A percentile compares a stretch with the other conserved stretches of the same genome.
These are phyloP conservation scores for Aspergillus tamarii DNA, from an alignment of 2,329 filamentous ascomycete genomes.

Conservation along the genomic window DNA sequence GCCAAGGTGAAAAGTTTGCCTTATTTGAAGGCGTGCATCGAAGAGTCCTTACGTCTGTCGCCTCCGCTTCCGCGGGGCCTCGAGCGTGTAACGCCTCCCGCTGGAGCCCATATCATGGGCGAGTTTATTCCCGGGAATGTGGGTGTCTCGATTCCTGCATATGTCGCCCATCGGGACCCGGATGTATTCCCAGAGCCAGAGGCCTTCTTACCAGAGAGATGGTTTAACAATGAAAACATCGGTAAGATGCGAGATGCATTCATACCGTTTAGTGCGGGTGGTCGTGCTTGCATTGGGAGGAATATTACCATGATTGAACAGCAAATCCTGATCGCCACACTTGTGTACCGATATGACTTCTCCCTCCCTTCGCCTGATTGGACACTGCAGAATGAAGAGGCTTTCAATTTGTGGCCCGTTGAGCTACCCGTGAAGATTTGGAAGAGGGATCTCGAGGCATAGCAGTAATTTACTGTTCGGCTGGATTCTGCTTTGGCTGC, in stretches of 20 bases:
- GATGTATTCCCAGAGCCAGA: constrained; percentile 2
- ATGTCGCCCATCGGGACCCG: neutral
- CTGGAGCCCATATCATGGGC: constrained; percentile 12
- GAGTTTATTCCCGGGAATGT: constrained; percentile 9
- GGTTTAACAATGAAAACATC: neutral
- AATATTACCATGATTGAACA: constrained; percentile 25
- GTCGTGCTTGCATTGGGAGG: constrained; percentile 24
- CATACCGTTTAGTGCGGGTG: constrained; percentile 22
- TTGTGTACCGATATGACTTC: constrained; percentile 15
- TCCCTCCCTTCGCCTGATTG: neutral
- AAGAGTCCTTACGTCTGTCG: constrained; percentile 14
- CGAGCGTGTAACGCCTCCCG: constrained; percentile 12
- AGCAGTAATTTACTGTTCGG: neutral
- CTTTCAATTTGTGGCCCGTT: neutral
- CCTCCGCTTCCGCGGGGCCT: constrained; percentile 11
- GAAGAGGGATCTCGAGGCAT: neutral
- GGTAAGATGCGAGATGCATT: neutral
- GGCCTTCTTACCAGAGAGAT: constrained; percentile 9
- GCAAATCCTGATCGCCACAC: constrained; percentile 21
- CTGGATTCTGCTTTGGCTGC: neutral
- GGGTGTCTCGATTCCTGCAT: neutral
- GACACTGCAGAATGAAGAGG: neutral
- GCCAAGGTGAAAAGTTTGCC: constrained; percentile 11
- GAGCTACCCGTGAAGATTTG: neutral
- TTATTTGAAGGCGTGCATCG: constrained; percentile 16